A percentile compares a stretch with the other conserved stretches of the same genome.
These are phyloP conservation scores for Collybia nuda DNA, from an alignment of 768 basidiomycete species.

Conservation along the genomic window DNA sequence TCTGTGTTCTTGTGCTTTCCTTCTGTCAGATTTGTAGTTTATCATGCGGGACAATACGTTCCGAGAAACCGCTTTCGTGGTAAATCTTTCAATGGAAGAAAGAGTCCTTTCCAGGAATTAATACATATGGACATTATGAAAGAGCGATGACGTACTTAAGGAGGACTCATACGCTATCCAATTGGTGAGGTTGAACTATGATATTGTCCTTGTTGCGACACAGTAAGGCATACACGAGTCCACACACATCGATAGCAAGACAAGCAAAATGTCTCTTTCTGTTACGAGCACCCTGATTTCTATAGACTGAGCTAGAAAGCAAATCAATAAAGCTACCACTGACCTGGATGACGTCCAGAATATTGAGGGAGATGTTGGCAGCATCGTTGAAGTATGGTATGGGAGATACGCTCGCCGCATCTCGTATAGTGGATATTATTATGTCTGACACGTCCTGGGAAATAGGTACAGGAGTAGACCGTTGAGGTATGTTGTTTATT, in stretches of 20 bases:
- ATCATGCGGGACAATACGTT: constrained; percentile 12
- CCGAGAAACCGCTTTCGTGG: constrained; percentile 9
- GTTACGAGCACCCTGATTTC: constrained; percentile 18
- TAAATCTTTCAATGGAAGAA: constrained; percentile 13
- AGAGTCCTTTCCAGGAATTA: constrained; percentile 12
- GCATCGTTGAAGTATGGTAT: constrained; percentile 21
- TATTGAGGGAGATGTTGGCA: constrained; percentile 12
- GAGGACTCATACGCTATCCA: constrained; percentile 14
- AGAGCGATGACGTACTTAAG: constrained; percentile 10
- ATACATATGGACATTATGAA: background rate
- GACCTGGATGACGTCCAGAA: constrained; percentile 18
- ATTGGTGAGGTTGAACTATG: constrained; percentile 9
- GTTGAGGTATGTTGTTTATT: too few relatives aligned
- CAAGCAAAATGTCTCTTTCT: constrained; percentile 20
- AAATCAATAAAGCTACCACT: background rate
- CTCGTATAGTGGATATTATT: constrained; percentile 17
- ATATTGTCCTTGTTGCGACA: constrained; percentile 12
- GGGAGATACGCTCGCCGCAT: constrained; percentile 15
- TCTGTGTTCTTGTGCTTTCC: constrained; percentile 17
- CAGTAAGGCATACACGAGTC: constrained; percentile 19
- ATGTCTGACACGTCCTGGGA: constrained; percentile 15
- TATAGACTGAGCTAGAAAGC: too few relatives aligned
- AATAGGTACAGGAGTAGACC: background rate
- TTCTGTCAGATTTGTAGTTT: constrained; percentile 8
- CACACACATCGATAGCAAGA: constrained; percentile 22